Conservation (phyloP, 192 early-diverging fungal species). For the Allomyces macrogynus region DNA sequence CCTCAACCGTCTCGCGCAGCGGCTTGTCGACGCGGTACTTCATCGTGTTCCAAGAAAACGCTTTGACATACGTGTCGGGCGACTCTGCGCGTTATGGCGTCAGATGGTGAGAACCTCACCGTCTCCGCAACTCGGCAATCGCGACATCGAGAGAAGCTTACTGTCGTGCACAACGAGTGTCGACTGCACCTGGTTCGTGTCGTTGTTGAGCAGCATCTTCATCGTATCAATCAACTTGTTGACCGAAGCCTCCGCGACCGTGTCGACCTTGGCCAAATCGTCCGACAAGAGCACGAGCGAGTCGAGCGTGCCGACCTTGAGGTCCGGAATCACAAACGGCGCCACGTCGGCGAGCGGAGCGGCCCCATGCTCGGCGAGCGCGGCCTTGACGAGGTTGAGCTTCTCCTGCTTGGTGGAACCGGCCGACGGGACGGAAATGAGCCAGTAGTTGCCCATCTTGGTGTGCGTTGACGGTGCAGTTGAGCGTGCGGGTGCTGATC, state of each 20-base stretch:
- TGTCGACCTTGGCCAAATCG: constrained; percentile 74
- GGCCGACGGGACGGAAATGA: constrained; percentile 72
- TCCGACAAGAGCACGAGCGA: constrained; percentile 81
- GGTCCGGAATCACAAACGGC: constrained; percentile 68
- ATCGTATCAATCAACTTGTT: constrained; percentile 76
- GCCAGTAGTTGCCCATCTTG: constrained; percentile 30
- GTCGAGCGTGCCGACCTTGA: constrained; percentile 95
- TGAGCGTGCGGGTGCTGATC: too few relatives aligned
- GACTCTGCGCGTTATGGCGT: constrained; percentile 30
- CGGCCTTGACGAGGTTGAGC: constrained; percentile 24
- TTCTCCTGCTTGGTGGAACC: constrained; percentile 45
- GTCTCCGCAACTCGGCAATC: too few relatives aligned
- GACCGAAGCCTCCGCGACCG: constrained; percentile 44
- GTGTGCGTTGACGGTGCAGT: too few relatives aligned
- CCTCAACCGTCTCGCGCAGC: constrained; percentile 57
- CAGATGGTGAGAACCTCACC: too few relatives aligned
- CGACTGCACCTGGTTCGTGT: constrained; percentile 35
- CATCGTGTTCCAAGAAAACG: constrained; percentile 89
- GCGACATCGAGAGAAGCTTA: too few relatives aligned
- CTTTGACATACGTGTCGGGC: constrained; percentile 66
- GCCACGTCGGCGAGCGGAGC: constrained; percentile 17
- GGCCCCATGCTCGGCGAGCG: constrained; percentile 16
- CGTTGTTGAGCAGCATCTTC: constrained; percentile 42
- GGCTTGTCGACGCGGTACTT: constrained; percentile 90
- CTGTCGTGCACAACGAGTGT: constrained; percentile 62